phyloP scores from a whole-genome alignment of 768 basidiomycete species.

The Strobilomyces confusus region DNA sequence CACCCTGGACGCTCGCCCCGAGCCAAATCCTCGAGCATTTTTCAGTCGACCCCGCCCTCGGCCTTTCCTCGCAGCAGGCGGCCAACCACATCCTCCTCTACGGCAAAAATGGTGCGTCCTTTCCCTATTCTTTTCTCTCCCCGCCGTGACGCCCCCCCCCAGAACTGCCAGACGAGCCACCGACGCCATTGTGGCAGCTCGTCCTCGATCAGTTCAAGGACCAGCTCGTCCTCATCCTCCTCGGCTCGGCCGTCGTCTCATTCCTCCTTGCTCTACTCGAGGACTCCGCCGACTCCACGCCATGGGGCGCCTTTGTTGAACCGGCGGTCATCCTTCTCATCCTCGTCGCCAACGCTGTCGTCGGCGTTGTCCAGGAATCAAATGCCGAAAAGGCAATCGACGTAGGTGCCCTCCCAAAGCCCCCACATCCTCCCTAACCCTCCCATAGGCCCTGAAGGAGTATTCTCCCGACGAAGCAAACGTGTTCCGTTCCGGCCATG shows the following conservation, averaged over 20 bases:
- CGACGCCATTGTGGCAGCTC: conserved; percentile 90
- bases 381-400: conserved; percentile 97
- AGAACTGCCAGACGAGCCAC: conserved; percentile 91
- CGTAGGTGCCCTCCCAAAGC: conserved; percentile 47
- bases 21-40: conserved; percentile 71
- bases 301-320: conserved; percentile 89
- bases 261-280: conserved; percentile 91
- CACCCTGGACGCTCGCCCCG: conserved; percentile 75
- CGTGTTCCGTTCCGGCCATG: conserved; percentile 69
- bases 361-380: conserved; percentile 95
- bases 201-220: conserved; percentile 99
- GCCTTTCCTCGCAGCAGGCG: conserved; percentile 65
- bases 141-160: conserved; percentile 7
- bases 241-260: conserved; percentile 90
- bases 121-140: neutral
- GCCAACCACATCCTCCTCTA: conserved; percentile 72
- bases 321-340: conserved; percentile 94
- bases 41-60: conserved; percentile 55
- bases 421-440: neutral
- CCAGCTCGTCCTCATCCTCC: conserved; percentile 94
- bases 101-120: conserved; percentile 78
- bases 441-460: conserved; percentile 80
- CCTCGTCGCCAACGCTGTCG: conserved; percentile 93
- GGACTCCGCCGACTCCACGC: conserved; percentile 58
- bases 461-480: conserved; percentile 97